Conservation (phyloP, 805 yeast species). For the Saturnispora kantuleensis region DNA sequence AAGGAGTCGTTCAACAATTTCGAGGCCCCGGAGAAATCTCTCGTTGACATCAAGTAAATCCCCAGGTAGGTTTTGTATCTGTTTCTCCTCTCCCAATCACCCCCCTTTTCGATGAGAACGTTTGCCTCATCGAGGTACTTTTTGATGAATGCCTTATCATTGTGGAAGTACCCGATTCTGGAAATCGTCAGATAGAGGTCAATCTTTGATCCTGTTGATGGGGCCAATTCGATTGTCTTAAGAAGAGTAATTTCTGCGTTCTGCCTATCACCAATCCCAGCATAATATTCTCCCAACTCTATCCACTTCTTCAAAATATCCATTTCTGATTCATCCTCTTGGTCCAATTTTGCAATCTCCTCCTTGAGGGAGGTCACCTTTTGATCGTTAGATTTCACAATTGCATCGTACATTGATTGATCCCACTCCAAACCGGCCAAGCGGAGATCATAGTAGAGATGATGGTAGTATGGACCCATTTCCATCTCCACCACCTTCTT, state of each 20-base stretch:
- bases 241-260: conserved; percentile 59
- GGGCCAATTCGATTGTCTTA: conserved; percentile 68
- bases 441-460: conserved; percentile 41
- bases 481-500: conserved; percentile 46
- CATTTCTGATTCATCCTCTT: conserved; percentile 77
- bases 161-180: conserved; percentile 82
- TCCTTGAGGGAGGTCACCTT: conserved; percentile 44
- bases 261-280: conserved; percentile 70
- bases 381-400: conserved; percentile 45
- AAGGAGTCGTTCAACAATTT: conserved; percentile 77
- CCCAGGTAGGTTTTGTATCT: conserved; percentile 89
- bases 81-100: conserved; percentile 98
- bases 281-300: conserved; percentile 79
- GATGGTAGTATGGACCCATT: conserved; percentile 77
- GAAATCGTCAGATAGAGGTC: conserved; percentile 75
- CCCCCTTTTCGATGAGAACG: conserved; percentile 83
- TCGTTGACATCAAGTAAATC: conserved; percentile 68
- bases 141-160: conserved; percentile 61
- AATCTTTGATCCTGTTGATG: conserved; percentile 83
- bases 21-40: conserved; percentile 82
- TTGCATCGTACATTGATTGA: conserved; percentile 39
- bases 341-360: conserved; percentile 43
- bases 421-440: conserved; percentile 46
- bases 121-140: conserved; percentile 67
- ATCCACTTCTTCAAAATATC: conserved; percentile 71